phyloP scores from a whole-genome alignment of 495 filamentous ascomycete genomes.

The Aspergillus cavernicola region DNA sequence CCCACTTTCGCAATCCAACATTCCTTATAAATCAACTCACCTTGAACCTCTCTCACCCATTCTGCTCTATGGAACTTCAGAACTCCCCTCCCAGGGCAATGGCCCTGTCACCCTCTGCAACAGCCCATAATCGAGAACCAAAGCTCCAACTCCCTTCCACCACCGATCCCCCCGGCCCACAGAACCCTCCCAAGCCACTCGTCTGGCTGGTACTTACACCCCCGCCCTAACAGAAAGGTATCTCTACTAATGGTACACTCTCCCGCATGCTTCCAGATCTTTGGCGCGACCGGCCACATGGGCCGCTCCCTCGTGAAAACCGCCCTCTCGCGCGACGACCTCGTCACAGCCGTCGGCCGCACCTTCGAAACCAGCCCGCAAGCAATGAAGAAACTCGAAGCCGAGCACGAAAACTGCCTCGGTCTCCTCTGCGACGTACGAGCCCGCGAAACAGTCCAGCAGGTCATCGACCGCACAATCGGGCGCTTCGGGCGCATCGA shows the following conservation, averaged over 20 bases:
- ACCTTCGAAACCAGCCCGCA: slow-evolving; percentile 74
- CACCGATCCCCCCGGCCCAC: slow-evolving; percentile 73
- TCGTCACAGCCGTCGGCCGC: slow-evolving; percentile 84
- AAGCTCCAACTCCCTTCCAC: slow-evolving; percentile 64
- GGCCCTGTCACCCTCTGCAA: slow-evolving; percentile 25
- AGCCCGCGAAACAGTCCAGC: slow-evolving; percentile 69
- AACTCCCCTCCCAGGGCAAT: slow-evolving; percentile 27
- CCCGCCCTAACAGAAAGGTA: neutral
- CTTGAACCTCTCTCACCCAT: neutral
- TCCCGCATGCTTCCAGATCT: slow-evolving; percentile 56
- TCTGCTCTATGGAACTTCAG: slow-evolving; percentile 30
- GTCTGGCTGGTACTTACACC: slow-evolving; percentile 70
- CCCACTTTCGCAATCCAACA: neutral
- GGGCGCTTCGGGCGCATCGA: slow-evolving; percentile 77
- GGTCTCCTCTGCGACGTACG: slow-evolving; percentile 88
- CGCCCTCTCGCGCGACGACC: slow-evolving; percentile 74
- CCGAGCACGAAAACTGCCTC: slow-evolving; percentile 58
- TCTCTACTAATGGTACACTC: neutral
- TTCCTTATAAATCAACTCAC: neutral
- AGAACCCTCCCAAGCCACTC: slow-evolving; percentile 65
- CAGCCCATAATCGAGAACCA: slow-evolving; percentile 31
- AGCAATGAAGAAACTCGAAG: slow-evolving; percentile 57
- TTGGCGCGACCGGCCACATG: slow-evolving; percentile 94
- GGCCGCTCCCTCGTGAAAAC: slow-evolving; percentile 83
- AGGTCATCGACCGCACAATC: slow-evolving; percentile 65